Evolutionary conservation across 371 early-diverging fungal species (phyloP).

Genomic region (Rhizopus stolonifer): DNA sequence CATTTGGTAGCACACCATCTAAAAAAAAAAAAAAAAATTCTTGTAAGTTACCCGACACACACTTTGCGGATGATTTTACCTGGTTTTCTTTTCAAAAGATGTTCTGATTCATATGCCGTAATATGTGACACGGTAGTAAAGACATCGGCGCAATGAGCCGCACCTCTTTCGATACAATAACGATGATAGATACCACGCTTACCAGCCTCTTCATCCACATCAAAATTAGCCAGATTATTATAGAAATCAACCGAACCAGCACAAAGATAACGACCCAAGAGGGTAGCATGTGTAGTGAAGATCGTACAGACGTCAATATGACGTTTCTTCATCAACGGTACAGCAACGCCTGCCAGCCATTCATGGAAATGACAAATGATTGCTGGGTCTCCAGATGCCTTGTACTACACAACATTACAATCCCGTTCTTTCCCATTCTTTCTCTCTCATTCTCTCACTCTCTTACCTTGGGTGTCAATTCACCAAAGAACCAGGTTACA

Average conservation of each 20-base stretch:
- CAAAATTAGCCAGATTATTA: conserved; percentile 88
- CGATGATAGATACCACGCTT: conserved; percentile 96
- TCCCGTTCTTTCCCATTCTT: conserved; percentile 1
- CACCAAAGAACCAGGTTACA: conserved; percentile 91
- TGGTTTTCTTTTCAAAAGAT: conserved; percentile 91
- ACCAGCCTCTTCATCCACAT: conserved; percentile 95
- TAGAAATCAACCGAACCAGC: conserved; percentile 96
- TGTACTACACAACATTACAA: conserved; percentile 43
- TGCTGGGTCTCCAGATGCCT: conserved; percentile 63
- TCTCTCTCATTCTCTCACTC: no score
- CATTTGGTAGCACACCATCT: conserved; percentile 96
- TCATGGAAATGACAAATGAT: conserved; percentile 97
- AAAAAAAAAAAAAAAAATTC: neutral
- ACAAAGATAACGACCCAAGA: conserved; percentile 95
- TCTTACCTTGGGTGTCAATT: conserved; percentile 61
- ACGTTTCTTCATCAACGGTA: conserved; percentile 86
- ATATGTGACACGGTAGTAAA: conserved; percentile 97
- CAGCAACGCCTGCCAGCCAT: conserved; percentile 92
- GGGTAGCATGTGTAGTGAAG: conserved; percentile 97
- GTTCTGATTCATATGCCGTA: conserved; percentile 95
- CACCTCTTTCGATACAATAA: conserved; percentile 96
- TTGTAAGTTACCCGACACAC: neutral
- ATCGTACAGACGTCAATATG: conserved; percentile 89
- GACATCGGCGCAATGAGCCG: conserved; percentile 94
- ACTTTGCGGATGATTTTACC: conserved; percentile 52